phyloP scores from a whole-genome alignment of 176 grass and related monocot species.

The Avena atlantica region DNA sequence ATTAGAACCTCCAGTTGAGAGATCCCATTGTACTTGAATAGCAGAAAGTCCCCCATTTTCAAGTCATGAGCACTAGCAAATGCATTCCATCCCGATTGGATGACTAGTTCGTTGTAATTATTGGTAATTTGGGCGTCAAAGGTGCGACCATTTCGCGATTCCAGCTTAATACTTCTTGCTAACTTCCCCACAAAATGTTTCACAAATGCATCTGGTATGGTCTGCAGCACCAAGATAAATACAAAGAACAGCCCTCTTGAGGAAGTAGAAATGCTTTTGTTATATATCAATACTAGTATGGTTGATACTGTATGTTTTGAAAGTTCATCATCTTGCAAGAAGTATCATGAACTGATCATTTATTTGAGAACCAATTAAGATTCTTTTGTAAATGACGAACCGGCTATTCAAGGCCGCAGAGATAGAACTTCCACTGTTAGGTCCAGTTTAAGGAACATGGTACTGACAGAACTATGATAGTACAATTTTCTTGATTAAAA shows the following conservation, averaged over 20 bases:
- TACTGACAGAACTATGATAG: not conserved
- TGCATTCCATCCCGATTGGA: constrained; percentile 49
- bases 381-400: not conserved
- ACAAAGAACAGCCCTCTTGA: not conserved
- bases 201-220: constrained; percentile 10
- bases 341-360: not conserved
- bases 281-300: not conserved
- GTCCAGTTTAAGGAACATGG: not conserved
- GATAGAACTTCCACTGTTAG: not conserved
- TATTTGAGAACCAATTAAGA: not conserved
- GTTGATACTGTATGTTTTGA: not conserved
- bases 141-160: not conserved
- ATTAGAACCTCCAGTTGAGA: constrained; percentile 49
- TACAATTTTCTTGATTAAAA: not conserved
- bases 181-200: not conserved
- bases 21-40: constrained; percentile 48
- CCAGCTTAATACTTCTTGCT: not conserved
- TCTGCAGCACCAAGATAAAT: constrained; percentile 4
- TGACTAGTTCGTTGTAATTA: not conserved
- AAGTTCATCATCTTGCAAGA: not conserved
- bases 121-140: constrained; percentile 21
- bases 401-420: not conserved
- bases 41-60: constrained; percentile 37
- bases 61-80: constrained; percentile 46
- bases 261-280: not conserved